Base-by-base conservation (phyloP, 768 basidiomycete genomes). In the Lactarius sp. region DNA sequence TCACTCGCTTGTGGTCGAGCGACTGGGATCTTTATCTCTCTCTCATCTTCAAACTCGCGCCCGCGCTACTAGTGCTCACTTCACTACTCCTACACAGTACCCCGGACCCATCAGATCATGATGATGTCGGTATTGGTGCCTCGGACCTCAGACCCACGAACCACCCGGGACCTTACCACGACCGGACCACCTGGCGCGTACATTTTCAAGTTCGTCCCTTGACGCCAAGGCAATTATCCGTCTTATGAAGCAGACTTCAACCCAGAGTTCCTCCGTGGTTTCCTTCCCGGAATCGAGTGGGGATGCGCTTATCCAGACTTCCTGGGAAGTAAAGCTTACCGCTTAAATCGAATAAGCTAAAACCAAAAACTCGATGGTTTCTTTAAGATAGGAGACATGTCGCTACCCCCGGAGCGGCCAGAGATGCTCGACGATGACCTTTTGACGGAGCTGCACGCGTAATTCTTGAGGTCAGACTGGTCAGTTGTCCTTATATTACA, bases 231-330 rank as follows among this genome's bases (percentile, higher is more conserved):
- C 72, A 22, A 94, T 94, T 92, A 93, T 97, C 70, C 88, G 94
- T 56, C 80, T 97, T 13, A 91, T 52, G 90, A 96, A 69, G 84
- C 93, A 41, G 94, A 95, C 68, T 94, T 87, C 77, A 98, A 94
- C 73, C 78, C 87, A 0, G 92, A 95, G 52, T 98, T 99, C 73
- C 66, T 98, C 65, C 81, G 78, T 65, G 85, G 86, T 12, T 90
- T 98, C 74, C 75, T 96, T 68, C 88, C 92, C 8, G 89, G 90
- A 74, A 74, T 99, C 37, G 96, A 97, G 72, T 99, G 22, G 95
- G 94, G 75, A 77, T 51, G 94, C 95, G 0, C 77, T 99, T 64
- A 85, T 94, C 18, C 82, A 86, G 67, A 87, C 92, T 5, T 92
- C 93, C 1, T 77, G 81, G 69, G 80, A 92, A 80, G 93, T 91